phyloP scores from a whole-genome alignment of 768 basidiomycete genomes.

The Dioszegia aurantiaca region DNA sequence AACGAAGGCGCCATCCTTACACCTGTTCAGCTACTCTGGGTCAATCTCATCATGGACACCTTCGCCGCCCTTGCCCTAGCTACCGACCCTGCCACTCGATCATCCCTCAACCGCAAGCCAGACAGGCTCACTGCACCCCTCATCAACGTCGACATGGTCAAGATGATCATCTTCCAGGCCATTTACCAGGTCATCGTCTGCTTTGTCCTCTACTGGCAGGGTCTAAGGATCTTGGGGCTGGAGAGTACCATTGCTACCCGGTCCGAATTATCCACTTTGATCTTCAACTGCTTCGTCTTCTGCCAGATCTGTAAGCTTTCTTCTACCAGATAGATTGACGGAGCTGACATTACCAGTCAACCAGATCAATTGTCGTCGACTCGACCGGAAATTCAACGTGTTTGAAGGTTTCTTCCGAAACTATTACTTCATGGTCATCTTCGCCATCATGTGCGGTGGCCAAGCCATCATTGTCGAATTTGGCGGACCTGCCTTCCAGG shows the following conservation, averaged over 20 bases:
- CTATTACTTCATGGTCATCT: constrained; percentile 78
- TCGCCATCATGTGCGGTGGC: constrained; percentile 76
- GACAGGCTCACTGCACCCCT: constrained; percentile 84
- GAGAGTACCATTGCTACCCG: constrained; percentile 14
- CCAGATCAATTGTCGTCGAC: constrained; percentile 81
- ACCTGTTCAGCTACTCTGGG: constrained; percentile 96
- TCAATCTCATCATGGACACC: constrained; percentile 72
- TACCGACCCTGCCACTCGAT: constrained; percentile 84
- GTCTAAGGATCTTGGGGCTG: constrained; percentile 64
- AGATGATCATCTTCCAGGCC: constrained; percentile 89
- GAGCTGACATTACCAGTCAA: constrained; percentile 57
- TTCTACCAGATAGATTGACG: no score
- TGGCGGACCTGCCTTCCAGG: constrained; percentile 87
- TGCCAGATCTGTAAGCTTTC: constrained; percentile 71
- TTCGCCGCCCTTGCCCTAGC: constrained; percentile 93
- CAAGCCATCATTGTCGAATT: constrained; percentile 88
- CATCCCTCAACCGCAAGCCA: constrained; percentile 76
- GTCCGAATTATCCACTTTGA: constrained; percentile 69
- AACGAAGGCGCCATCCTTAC: constrained; percentile 80
- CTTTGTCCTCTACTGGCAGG: constrained; percentile 85
- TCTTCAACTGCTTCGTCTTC: constrained; percentile 98
- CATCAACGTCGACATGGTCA: constrained; percentile 92
- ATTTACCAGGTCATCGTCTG: constrained; percentile 77
- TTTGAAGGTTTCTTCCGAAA: constrained; percentile 79
- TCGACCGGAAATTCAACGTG: constrained; percentile 82